These are phyloP conservation scores for Cyberlindnera lachancei DNA, from an alignment of 805 yeast genomes.

Conservation along the genomic window DNA sequence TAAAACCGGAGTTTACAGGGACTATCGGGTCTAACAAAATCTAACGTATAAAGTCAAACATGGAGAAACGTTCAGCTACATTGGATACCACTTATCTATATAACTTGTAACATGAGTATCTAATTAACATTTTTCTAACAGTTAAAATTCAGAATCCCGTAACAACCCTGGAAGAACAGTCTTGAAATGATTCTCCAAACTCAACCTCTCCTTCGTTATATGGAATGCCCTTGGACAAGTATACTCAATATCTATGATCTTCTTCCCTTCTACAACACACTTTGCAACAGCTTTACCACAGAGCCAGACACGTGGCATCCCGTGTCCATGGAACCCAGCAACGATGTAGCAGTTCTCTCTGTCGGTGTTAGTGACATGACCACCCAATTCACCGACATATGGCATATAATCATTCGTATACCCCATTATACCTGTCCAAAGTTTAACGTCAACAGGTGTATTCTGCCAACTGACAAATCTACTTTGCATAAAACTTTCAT, in stretches of 20 bases:
- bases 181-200: constrained; percentile 4
- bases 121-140: too few relatives aligned
- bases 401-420: constrained; percentile 35
- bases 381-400: constrained; percentile 33
- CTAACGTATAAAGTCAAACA: too few relatives aligned
- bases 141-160: too few relatives aligned
- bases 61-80: too few relatives aligned
- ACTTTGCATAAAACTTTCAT: constrained; percentile 23
- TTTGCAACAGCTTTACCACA: constrained; percentile 33
- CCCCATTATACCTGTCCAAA: constrained; percentile 45
- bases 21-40: too few relatives aligned
- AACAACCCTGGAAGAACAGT: too few relatives aligned
- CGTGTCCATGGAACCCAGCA: constrained; percentile 46
- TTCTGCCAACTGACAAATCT: constrained; percentile 28
- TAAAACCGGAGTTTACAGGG: too few relatives aligned
- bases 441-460: constrained; percentile 17
- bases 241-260: constrained; percentile 10
- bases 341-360: constrained; percentile 29
- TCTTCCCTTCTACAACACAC: constrained; percentile 11
- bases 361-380: too few relatives aligned
- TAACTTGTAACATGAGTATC: too few relatives aligned
- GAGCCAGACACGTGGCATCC: constrained; percentile 40
- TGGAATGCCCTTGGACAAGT: constrained; percentile 14
- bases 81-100: too few relatives aligned
- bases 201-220: constrained; percentile 15